Percentiles rank a stretch among this genome's conserved stretches.
phyloP scores from a whole-genome alignment of 352 stramenopile genomes.

The Phytophthora quininea region DNA sequence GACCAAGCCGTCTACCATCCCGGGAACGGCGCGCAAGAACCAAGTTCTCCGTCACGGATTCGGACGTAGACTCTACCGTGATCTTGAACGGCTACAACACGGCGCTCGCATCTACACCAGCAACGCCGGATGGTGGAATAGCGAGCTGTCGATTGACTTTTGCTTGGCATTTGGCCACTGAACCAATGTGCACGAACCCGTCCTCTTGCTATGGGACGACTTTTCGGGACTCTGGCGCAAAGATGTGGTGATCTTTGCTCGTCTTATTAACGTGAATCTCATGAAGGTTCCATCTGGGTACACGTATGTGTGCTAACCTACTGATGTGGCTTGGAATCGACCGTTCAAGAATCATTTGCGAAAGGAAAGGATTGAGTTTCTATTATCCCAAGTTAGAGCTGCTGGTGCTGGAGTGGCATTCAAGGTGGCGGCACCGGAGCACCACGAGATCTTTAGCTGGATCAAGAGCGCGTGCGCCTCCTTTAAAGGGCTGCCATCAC shows the following conservation, averaged over 20 bases:
- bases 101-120: conserved; percentile 26
- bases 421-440: not conserved
- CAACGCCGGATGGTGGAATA: conserved; percentile 32
- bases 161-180: conserved; percentile 1
- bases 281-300: not conserved
- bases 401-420: not conserved
- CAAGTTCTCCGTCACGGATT: conserved; percentile 14
- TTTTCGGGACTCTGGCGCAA: not conserved
- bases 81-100: conserved; percentile 18
- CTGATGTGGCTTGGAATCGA: conserved; percentile 1
- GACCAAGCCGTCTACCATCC: conserved; percentile 1
- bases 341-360: not conserved
- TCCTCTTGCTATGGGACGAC: not conserved
- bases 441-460: not conserved
- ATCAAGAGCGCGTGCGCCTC: not conserved
- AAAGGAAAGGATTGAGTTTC: not conserved
- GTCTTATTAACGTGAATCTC: not conserved
- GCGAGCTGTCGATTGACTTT: conserved; percentile 3
- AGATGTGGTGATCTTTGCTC: not conserved
- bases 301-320: not conserved
- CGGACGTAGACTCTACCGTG: conserved; percentile 19
- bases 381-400: conserved; percentile 2
- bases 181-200: not conserved
- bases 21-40: conserved; percentile 13
- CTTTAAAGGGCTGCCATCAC: not conserved